phyloP scores from a whole-genome alignment of 805 yeast genomes.

The Ogataea chonburiensis region DNA sequence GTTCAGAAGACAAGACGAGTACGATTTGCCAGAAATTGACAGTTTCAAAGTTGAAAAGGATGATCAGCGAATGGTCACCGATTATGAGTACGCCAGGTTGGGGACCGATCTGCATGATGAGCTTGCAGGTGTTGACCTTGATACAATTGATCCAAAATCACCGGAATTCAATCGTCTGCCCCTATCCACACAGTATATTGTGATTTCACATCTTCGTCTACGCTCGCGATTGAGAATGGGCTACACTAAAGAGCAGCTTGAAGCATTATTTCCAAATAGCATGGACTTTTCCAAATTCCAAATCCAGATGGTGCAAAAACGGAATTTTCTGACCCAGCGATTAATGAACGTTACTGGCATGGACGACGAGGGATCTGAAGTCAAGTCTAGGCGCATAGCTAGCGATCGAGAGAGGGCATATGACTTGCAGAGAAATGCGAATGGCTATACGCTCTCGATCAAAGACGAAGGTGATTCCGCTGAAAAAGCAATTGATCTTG shows the following conservation, averaged over 20 bases:
- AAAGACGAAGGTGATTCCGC: conserved; percentile 41
- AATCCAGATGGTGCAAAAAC: conserved; percentile 84
- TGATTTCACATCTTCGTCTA: conserved; percentile 75
- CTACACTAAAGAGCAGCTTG: conserved; percentile 83
- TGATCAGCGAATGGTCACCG: conserved; percentile 75
- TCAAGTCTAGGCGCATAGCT: conserved; percentile 61
- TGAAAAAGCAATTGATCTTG: conserved; percentile 43
- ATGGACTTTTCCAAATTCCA: conserved; percentile 92
- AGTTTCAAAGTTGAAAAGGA: conserved; percentile 45
- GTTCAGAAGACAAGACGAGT: conserved; percentile 71
- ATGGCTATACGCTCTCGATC: conserved; percentile 81
- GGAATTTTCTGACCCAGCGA: conserved; percentile 87
- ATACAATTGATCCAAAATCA: conserved; percentile 80
- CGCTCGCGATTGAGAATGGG: conserved; percentile 95
- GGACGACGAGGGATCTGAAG: conserved; percentile 46
- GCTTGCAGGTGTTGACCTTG: conserved; percentile 67
- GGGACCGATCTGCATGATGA: conserved; percentile 56
- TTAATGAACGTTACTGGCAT: conserved; percentile 82
- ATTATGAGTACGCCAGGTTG: conserved; percentile 64
- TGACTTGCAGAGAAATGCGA: conserved; percentile 68
- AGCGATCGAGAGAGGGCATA: conserved; percentile 81
- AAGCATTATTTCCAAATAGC: conserved; percentile 75
- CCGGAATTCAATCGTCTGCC: conserved; percentile 77
- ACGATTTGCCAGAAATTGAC: conserved; percentile 73
- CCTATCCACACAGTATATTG: conserved; percentile 80